phyloP scores from a whole-genome alignment of 2,329 filamentous ascomycete species.

The Zymoseptoria brevis region DNA sequence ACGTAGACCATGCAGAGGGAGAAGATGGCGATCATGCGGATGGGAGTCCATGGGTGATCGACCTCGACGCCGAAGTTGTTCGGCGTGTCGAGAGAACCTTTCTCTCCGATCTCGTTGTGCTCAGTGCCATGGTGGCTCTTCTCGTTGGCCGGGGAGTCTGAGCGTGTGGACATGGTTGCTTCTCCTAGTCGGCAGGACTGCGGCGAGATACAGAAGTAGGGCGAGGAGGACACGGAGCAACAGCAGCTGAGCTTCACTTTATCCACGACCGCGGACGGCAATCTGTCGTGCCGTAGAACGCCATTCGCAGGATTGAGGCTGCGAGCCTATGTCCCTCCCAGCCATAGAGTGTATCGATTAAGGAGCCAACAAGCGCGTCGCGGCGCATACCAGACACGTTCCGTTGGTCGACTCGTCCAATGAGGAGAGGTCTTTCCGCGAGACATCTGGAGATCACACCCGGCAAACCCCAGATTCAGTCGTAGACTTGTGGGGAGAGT shows the following conservation, averaged over 20 bases:
- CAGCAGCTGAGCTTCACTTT: background rate
- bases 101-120: slow-evolving; percentile 1
- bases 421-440: background rate
- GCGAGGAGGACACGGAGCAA: background rate
- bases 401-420: background rate
- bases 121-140: slow-evolving; percentile 11
- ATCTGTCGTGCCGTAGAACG: background rate
- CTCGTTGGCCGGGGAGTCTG: slow-evolving; percentile 10
- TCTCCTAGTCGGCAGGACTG: background rate
- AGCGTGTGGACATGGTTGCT: background rate
- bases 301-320: background rate
- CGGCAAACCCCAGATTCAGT: background rate
- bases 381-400: background rate
- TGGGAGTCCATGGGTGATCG: slow-evolving; percentile 17
- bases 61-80: slow-evolving; percentile 3
- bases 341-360: background rate
- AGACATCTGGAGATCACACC: background rate
- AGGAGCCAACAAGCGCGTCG: background rate
- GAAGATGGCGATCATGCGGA: slow-evolving; percentile 15
- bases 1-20: slow-evolving; percentile 18
- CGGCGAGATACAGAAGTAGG: background rate
- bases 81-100: background rate
- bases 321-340: background rate
- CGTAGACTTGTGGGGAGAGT: background rate
- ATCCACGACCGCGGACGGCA: background rate